These are phyloP conservation scores for Verticillium dahliae DNA, from an alignment of 2,329 filamentous ascomycete species.

Conservation along the genomic window DNA sequence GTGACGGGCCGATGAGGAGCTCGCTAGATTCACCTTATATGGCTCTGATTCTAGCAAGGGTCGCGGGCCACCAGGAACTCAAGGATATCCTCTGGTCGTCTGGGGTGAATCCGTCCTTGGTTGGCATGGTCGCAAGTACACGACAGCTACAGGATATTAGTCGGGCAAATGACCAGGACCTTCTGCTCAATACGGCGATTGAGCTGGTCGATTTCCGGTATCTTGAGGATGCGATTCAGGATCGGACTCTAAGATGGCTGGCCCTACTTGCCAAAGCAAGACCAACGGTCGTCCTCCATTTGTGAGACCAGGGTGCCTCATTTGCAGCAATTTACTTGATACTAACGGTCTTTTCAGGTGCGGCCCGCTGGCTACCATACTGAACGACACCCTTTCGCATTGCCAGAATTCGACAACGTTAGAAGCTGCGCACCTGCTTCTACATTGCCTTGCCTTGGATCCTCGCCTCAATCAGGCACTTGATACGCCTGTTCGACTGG, in stretches of 20 bases:
- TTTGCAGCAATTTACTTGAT: slow-evolving; percentile 11
- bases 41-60: slow-evolving; percentile 50
- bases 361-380: slow-evolving; percentile 47
- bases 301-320: slow-evolving; percentile 38
- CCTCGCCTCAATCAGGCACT: slow-evolving; percentile 41
- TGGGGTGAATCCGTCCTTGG: slow-evolving; percentile 39
- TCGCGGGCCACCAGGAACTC: slow-evolving; percentile 50
- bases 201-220: slow-evolving; percentile 61
- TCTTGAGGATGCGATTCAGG: slow-evolving; percentile 56
- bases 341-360: slow-evolving; percentile 29
- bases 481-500: slow-evolving; percentile 40
- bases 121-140: slow-evolving; percentile 31
- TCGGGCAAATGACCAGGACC: slow-evolving; percentile 50
- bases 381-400: slow-evolving; percentile 57
- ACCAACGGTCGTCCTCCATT: slow-evolving; percentile 48
- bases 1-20: slow-evolving; percentile 15
- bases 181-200: slow-evolving; percentile 57
- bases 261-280: slow-evolving; percentile 47
- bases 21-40: slow-evolving; percentile 48
- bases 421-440: slow-evolving; percentile 52
- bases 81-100: slow-evolving; percentile 57
- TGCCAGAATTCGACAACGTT: slow-evolving; percentile 56
- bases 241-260: slow-evolving; percentile 52
- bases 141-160: slow-evolving; percentile 33
- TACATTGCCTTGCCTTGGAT: slow-evolving; percentile 52